A percentile compares a stretch with the other conserved stretches of the same genome.
Evolutionary conservation across 2,329 filamentous ascomycete species (phyloP).

Genomic region (Phialophora tarda): DNA sequence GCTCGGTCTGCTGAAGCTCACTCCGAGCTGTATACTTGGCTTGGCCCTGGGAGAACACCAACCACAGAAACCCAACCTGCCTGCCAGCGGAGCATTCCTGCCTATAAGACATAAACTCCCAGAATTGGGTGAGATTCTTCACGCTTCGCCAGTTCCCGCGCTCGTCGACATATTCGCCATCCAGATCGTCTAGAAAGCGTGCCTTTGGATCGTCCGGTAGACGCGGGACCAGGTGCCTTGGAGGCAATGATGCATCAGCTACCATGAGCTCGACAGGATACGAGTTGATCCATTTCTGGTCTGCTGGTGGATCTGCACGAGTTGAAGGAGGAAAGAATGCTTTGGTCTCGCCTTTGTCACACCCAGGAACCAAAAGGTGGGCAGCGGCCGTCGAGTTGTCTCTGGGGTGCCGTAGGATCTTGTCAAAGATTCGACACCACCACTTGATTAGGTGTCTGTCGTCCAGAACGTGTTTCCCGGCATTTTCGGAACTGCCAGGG

Average conservation of each 20-base stretch:
- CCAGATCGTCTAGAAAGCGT: slow-evolving; percentile 84
- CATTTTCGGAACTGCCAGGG: slow-evolving; percentile 84
- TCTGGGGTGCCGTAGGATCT: slow-evolving; percentile 61
- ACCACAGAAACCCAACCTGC: slow-evolving; percentile 92
- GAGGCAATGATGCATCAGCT: slow-evolving; percentile 73
- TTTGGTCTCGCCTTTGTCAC: slow-evolving; percentile 80
- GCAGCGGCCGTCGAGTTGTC: slow-evolving; percentile 61
- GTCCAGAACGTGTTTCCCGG: slow-evolving; percentile 86
- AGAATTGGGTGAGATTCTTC: slow-evolving; percentile 85
- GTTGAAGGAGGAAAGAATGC: slow-evolving; percentile 71
- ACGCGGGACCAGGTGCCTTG: slow-evolving; percentile 82
- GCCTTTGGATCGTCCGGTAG: slow-evolving; percentile 97
- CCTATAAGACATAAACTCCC: slow-evolving; percentile 97
- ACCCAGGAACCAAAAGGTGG: slow-evolving; percentile 85
- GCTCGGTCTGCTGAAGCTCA: slow-evolving; percentile 7
- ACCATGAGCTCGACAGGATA: slow-evolving; percentile 64
- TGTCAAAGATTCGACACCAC: slow-evolving; percentile 91
- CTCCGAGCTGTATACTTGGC: slow-evolving; percentile 29
- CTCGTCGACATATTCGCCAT: slow-evolving; percentile 74
- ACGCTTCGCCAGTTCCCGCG: slow-evolving; percentile 81
- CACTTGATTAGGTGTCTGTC: slow-evolving; percentile 89
- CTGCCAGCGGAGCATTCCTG: slow-evolving; percentile 94
- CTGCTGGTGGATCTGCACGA: slow-evolving; percentile 48
- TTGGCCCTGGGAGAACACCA: slow-evolving; percentile 71
- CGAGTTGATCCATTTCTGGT: slow-evolving; percentile 62